Evolutionary conservation across 2,329 filamentous ascomycete species (phyloP).

Genomic region (Penicillium brevicompactum): DNA sequence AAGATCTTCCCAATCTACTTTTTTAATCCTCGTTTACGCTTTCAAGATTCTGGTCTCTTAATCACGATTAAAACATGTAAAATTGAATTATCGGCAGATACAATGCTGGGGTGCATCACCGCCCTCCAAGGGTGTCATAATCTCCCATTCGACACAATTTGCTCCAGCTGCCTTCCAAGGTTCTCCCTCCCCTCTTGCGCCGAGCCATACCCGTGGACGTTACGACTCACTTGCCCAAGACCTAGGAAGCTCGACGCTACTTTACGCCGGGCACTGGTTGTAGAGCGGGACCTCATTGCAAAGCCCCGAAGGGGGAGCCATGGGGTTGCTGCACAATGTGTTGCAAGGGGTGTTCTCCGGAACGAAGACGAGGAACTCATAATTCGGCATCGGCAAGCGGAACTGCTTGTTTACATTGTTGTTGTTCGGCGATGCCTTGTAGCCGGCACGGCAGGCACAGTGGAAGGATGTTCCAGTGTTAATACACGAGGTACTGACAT

Average conservation of each 20-base stretch:
- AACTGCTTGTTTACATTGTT: conserved; percentile 36
- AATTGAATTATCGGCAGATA: not conserved
- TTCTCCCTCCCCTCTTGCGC: not conserved
- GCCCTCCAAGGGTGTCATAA: too few species aligned
- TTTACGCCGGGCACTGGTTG: conserved; percentile 32
- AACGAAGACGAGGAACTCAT: conserved; percentile 43
- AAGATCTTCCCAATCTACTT: conserved; percentile 17
- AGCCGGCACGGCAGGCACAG: conserved; percentile 46
- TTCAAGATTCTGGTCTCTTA: not conserved
- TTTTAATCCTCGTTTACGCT: conserved; percentile 1
- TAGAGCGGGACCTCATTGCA: conserved; percentile 39
- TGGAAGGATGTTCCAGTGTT: conserved; percentile 44
- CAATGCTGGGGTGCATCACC: not conserved
- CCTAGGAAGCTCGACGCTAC: not conserved
- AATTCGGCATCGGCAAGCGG: conserved; percentile 41
- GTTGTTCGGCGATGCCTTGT: conserved; percentile 38
- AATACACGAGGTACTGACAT: conserved; percentile 49
- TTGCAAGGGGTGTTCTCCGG: conserved; percentile 39
- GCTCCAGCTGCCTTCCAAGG: too few species aligned
- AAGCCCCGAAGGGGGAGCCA: conserved; percentile 31
- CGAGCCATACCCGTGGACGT: not conserved
- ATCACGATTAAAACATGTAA: not conserved
- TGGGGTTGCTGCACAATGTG: conserved; percentile 38
- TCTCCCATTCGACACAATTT: too few species aligned
- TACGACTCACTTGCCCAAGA: not conserved